Conservation (phyloP, 2,329 filamentous ascomycete species). For the Fusarium sp. region DNA sequence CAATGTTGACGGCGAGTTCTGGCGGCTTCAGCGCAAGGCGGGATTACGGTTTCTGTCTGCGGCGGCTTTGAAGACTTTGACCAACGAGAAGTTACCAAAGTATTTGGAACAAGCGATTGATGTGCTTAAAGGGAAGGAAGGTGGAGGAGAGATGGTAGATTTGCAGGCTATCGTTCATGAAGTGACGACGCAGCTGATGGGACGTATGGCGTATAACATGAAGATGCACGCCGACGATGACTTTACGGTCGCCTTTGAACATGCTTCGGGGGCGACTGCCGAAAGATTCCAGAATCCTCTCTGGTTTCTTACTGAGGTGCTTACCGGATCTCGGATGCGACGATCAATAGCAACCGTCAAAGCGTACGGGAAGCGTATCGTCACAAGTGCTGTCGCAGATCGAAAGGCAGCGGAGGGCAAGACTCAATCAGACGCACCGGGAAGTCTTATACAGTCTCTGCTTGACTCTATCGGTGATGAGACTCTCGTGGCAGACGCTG, state of each 20-base stretch:
- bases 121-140: constrained; percentile 51
- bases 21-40: constrained; percentile 72
- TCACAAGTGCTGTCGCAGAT: constrained; percentile 64
- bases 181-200: constrained; percentile 74
- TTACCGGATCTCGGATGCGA: constrained; percentile 61
- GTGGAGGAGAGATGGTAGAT: constrained; percentile 57
- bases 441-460: constrained; percentile 70
- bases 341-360: constrained; percentile 63
- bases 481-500: constrained; percentile 69
- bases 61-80: constrained; percentile 67
- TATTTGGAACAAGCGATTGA: constrained; percentile 61
- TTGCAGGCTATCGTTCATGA: constrained; percentile 71
- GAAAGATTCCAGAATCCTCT: constrained; percentile 75
- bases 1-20: constrained; percentile 73
- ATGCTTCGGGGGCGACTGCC: constrained; percentile 69
- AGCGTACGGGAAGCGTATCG: constrained; percentile 67
- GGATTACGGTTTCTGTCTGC: constrained; percentile 69
- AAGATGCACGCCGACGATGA: constrained; percentile 72
- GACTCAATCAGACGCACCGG: constrained; percentile 54
- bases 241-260: constrained; percentile 71
- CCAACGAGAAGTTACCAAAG: constrained; percentile 67
- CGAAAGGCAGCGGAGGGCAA: constrained; percentile 18
- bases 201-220: constrained; percentile 77
- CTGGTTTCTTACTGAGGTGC: constrained; percentile 68
- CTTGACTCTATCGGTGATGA: constrained; percentile 67